These are phyloP conservation scores for Erigeron canadensis DNA, from an alignment of 129 eudicot genomes.

Conservation along the genomic window DNA sequence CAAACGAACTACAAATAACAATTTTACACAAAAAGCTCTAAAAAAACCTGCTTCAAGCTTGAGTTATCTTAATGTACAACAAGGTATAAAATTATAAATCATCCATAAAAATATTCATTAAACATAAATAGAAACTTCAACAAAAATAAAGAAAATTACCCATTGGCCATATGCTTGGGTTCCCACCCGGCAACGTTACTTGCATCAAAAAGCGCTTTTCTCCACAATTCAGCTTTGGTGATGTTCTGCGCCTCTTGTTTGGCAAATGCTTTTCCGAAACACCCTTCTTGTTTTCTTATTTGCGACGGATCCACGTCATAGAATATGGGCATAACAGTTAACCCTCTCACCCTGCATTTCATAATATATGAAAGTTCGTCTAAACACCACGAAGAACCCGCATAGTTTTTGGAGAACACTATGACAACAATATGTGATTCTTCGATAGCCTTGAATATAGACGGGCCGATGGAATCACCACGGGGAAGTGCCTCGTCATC, in stretches of 20 bases:
- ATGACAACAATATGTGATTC: neutral
- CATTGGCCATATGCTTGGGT: neutral
- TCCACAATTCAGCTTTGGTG: neutral
- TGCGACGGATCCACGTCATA: conserved; percentile 1
- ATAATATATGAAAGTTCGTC: conserved; percentile 6
- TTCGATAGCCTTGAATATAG: conserved; percentile 9
- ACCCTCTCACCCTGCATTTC: neutral
- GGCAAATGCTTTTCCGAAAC: neutral
- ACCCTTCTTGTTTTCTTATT: neutral
- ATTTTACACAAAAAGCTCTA: neutral
- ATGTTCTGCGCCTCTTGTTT: neutral
- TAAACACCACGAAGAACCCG: neutral
- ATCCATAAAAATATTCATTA: neutral
- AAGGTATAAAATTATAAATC: too few relatives aligned
- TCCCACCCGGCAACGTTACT: conserved; percentile 4
- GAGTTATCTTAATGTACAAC: too few relatives aligned
- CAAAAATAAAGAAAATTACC: neutral
- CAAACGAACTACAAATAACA: neutral
- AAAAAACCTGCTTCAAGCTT: too few relatives aligned
- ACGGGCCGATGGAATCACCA: conserved; percentile 4
- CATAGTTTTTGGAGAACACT: neutral
- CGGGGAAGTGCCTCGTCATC: conserved; percentile 4
- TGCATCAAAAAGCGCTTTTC: conserved; percentile 2
- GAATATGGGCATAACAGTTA: conserved; percentile 6
- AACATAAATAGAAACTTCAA: too few relatives aligned